Evolutionary conservation across 225 moss, liverwort and hornwort genomes (phyloP), one percentile per base, ranked within the genome.

Genomic region (Thuidium tamariscinum): DNA sequence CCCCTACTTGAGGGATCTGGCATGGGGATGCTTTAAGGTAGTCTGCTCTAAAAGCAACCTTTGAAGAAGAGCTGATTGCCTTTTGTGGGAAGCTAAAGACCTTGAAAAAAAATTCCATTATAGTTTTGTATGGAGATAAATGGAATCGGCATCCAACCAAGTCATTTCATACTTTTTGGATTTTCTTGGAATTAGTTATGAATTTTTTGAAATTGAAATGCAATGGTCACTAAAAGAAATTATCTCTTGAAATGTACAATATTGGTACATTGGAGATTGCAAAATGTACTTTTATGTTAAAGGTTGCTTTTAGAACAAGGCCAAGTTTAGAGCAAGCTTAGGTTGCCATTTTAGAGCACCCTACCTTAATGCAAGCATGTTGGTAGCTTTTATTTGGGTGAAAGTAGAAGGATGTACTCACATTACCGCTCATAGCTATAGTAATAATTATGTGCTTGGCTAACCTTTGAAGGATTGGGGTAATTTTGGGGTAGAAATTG

Each of bases 401-500:
- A 17, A 72, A 10, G 46, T 17, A 17, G 29, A 75, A 36, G 36
- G 25, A 39, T 39, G 22, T 37, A 36, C 4, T 37, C 10, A 36
- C 22, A 67, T 11, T 20, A 64, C 5, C 37, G 37, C 0, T 1
- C 7, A 11, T 5, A 13, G 0, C 37, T 37, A 6, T 1, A 1
- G 11, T n/a, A 6, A 10, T 19, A 54, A 6, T 3, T 18, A 54
- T 8, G 9, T 16, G 16, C 25, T 36, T 76, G 9, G 15, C 15
- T 55, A 77, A 16, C 10, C 25, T 25, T 42, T 1, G 16, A 42
- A 42, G 11, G 3, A 42, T 41, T 15, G 2, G 13, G 23, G 20
- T 2, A 12, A 4, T 25, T 70, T 70, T 27, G 1, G 0, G 7
- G 16, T 26, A 42, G 41, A 39, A 41, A 26, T 42, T 70, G 23